Percentiles rank a stretch among this genome's conserved stretches.
Conservation (phyloP, 164 flowering plant species). For the Stephania japonica region DNA sequence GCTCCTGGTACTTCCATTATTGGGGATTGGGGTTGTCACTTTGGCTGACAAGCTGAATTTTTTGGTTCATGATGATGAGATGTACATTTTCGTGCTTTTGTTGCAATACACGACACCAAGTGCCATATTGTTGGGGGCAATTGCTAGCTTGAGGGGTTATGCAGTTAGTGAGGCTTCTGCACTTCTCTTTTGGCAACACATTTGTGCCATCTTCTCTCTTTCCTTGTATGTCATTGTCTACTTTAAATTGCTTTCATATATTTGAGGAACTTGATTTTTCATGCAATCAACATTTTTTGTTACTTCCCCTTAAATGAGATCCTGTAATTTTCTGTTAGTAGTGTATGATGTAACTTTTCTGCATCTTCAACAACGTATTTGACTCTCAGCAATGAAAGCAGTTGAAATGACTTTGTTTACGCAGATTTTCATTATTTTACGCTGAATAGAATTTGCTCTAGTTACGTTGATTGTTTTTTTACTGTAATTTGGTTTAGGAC, state of each 20-base stretch:
- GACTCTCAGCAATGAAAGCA: too few relatives aligned
- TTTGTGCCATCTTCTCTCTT: constrained; percentile 61
- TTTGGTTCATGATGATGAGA: constrained; percentile 42
- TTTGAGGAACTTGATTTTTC: constrained; percentile 13
- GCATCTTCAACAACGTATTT: too few relatives aligned
- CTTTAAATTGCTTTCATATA: constrained; percentile 43
- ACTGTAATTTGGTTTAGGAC: too few relatives aligned
- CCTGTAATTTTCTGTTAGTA: too few relatives aligned
- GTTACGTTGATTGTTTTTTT: too few relatives aligned
- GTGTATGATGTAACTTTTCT: too few relatives aligned
- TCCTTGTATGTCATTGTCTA: constrained; percentile 54
- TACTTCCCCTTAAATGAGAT: too few relatives aligned
- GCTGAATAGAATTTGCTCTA: too few relatives aligned
- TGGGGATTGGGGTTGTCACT: constrained; percentile 63
- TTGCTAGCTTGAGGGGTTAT: constrained; percentile 87
- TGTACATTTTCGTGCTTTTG: constrained; percentile 68
- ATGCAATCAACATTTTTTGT: not conserved
- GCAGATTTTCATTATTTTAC: too few relatives aligned
- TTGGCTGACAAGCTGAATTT: constrained; percentile 51
- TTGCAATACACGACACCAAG: constrained; percentile 86
- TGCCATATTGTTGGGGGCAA: constrained; percentile 84
- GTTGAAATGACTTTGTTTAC: too few relatives aligned
- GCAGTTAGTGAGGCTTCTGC: constrained; percentile 89
- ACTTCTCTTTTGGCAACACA: constrained; percentile 86
- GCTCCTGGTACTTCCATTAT: constrained; percentile 70